Evolutionary conservation across 768 basidiomycete genomes (phyloP).

Genomic region (Suillus spraguei): DNA sequence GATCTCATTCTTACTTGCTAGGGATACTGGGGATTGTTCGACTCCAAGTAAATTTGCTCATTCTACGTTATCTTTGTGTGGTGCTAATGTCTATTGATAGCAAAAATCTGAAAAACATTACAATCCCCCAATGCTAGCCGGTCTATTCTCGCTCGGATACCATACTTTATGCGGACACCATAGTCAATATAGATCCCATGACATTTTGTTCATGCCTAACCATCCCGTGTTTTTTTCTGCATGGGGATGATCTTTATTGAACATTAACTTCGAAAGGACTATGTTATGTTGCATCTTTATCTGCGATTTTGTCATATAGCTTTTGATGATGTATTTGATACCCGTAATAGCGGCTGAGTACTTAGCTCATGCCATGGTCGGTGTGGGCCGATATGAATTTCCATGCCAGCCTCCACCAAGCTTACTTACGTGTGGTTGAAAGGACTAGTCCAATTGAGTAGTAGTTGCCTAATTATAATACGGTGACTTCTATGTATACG

Average conservation of each 20-base stretch:
- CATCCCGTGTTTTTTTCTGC: background rate
- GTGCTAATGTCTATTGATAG: conserved; percentile 40
- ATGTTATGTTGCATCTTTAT: conserved; percentile 5
- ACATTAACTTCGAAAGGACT: background rate
- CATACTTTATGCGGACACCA: conserved; percentile 2
- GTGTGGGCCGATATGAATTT: background rate
- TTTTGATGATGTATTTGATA: conserved; percentile 1
- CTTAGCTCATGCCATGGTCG: background rate
- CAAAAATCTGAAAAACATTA: conserved; percentile 71
- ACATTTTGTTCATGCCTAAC: background rate
- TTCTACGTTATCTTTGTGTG: conserved; percentile 5
- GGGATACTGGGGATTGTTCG: conserved; percentile 70
- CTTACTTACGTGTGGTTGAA: background rate
- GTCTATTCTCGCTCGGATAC: background rate
- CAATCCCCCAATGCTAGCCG: conserved; percentile 57
- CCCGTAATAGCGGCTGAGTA: background rate
- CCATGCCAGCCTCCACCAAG: background rate
- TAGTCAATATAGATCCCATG: background rate
- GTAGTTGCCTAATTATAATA: background rate
- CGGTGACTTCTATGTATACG: background rate
- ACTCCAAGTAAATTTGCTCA: conserved; percentile 46
- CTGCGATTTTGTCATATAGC: background rate
- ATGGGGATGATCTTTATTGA: background rate
- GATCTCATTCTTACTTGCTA: conserved; percentile 20
- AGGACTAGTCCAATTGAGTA: background rate